Base-by-base conservation (phyloP, 192 early-diverging fungal genomes). In the Coemansia sp. region DNA sequence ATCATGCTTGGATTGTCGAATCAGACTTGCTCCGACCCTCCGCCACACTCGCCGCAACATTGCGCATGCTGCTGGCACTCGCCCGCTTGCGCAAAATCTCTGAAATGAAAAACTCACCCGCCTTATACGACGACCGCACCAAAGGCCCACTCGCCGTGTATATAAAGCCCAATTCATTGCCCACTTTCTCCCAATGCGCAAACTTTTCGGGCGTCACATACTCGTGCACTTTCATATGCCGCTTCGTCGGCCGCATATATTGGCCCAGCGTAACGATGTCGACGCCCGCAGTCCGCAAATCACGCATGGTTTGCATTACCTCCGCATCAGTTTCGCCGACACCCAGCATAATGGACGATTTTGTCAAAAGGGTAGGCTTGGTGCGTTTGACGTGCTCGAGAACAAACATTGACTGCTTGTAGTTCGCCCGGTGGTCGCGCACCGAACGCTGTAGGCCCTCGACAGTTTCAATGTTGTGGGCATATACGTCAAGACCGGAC, bases 161-260 rank as follows among this genome's bases (percentile, higher is more conserved):
- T 39, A 89, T 84, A 83, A 98, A 98, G 39, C 96, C 96, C 23
- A 97, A 82, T 48, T 86, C 82, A 60, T 87, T 84, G 47, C 90
- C 94, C 55, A 89, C 82, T 53, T 85, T 70, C 60, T 88, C 86
- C 91, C 93, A 98, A 63, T 92, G 85, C 64, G 89, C 89, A 73
- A 96, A 98, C 72, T 92, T 93, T 49, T 92, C 89, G 4, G 95
- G 95, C 47, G 89, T 87, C 41, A 98, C 89, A 65, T 97, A 98
- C 69, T 94, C 94, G 59, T 91, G 85, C 19, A 97, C 92, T 85
- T 96, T 96, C 93, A 98, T 95, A 75, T 98, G 94, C 63, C 92
- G 90, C 85, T 97, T 98, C 21, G 96, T 97, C n/a, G 96, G 96
- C 49, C 93, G 87, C 96, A 98, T 98, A 73, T 98, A 98, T 78